Evolutionary conservation across 2,329 filamentous ascomycete species (phyloP), one percentile per base, ranked within the genome.

Genomic region (Phyllosticta citrichinensis): DNA sequence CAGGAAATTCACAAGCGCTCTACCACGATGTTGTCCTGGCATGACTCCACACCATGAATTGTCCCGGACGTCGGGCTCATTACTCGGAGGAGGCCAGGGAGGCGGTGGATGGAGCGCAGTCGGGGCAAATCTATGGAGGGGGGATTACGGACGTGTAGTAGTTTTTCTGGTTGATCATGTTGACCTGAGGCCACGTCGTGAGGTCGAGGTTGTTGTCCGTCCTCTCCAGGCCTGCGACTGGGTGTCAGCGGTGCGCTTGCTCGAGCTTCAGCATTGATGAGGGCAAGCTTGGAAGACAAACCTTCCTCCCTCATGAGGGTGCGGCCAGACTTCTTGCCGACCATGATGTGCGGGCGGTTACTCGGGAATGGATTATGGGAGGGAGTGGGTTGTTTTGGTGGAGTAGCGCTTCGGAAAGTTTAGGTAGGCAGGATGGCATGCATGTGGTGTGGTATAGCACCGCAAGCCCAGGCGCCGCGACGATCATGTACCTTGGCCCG

Each of bases 161-260:
- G 75, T 99, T 99, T 79, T 99, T 99, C 75, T 99, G 94, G 73
- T 99, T 99, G 76, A 99, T 99, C 69, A 94, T 90, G 52, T 84
- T 82, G 62, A 96, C 86, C 70, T 94, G 88, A 10, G 94, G 93
- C 93, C 94, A 99, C 73, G 83, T 95, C 55, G 91, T 89, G 71
- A 94, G 84, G 71, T 92, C 94, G 87, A 99, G 93, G 77, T 93
- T 92, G 83, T 99, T 99, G 80, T 99, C 94, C 63, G 94, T 97
- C 72, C 93, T 85, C 78, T 96, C 91, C 65, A 99, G 85, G 66
- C 94, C 93, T 97, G 72, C 24, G 54, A 69, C 25, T 68, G 61
- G 3, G 27, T 35, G 53, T 56, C 24, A 56, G 55, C 54, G 52
- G 19, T 14, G 47, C 51, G 3, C 56, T 24, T 54, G 22, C 30